Evolutionary conservation across 495 filamentous ascomycete species (phyloP), one percentile per base, ranked within the genome.

Genomic region (Penicillium daleae): DNA sequence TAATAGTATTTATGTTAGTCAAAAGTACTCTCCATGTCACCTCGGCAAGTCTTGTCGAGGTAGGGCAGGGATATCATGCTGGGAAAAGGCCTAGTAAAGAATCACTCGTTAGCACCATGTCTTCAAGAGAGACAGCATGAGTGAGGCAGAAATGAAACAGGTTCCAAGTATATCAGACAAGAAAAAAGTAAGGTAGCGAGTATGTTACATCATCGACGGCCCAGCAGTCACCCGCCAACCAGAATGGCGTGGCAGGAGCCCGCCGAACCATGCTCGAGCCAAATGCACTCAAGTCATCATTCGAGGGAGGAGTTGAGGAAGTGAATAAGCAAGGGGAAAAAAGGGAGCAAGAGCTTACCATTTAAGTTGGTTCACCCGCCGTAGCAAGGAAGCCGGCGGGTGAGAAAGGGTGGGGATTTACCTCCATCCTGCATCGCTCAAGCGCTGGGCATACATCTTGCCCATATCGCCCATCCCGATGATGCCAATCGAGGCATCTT

Each of bases 281-380:
- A 97, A 97, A 97, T 97, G 93, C 93, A 91, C 93, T 97, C 93
- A 92, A 91, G 92, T 97, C 93, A 97, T 97, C 93, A 94, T 93
- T 72, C 68, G 71, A 80, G 29, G 48, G 60, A 66, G 65, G 61
- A 44, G 51, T 31, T 31, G 4, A 53, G 52, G 57, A 66, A 68
- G 33, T 48, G 57, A 50, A 58, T 56, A 65, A 49, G 37, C 37
- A 27, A 68, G 31, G 60, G 55, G 40, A 53, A 53, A 65, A 54
- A 57, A 53, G 40, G 51, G 54, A 67, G 54, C 50, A 27, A 26
- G 56, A 61, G 69, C 74, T 78, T 73, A 76, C 73, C 77, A 68
- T 64, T 69, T 19, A 56, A 65, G 49, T 46, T 48, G 21, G 49
- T 54, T n/a, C 53, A 50, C 44, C 15, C 19, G 49, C 35, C 27